Evolutionary conservation across 352 stramenopile genomes (phyloP), one percentile per base, ranked within the genome.

Genomic region (Pythium phragmiticola): DNA sequence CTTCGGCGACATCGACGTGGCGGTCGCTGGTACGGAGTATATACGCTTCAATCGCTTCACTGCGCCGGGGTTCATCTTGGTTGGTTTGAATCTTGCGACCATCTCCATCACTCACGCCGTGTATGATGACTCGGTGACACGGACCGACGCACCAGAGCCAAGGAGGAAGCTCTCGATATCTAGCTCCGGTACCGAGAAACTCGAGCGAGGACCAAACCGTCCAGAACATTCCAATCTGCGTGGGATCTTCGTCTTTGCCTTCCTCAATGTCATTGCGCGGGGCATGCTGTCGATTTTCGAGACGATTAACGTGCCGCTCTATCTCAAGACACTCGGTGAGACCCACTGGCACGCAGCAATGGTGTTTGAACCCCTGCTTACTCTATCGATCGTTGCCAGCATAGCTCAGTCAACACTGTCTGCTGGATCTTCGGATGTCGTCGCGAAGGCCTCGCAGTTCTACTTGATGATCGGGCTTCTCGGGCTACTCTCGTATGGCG

Each of bases 261-360:
- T 86, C 39, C 66, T 86, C 28, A 90, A 90, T 68, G 80, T 87
- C 46, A 85, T 72, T 30, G 70, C 72, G 17, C 72, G 79, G 21
- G 79, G 81, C 4, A 87, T 90, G 49, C 67, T 90, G 14, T 87
- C 79, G 4, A 73, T 90, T 11, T 90, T 88, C 47, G 81, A 90
- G 70, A 88, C 79, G n/a, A 73, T 88, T 23, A 88, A 88, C 63
- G 72, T 88, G 12, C 75, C 79, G 47, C 60, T 88, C 4, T 90
- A 87, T 48, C 46, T 83, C 23, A 56, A 75, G 30, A 60, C 74
- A 28, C 80, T 80, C 9, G 74, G 76, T 39, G 68, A 67, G 37
- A 80, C 52, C 23, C 76, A 60, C 11, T 41, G 58, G 9, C 61
- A 66, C 43, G 65, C 76, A 19, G 49, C 70, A 42, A 62, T 60